These are phyloP conservation scores for Eimeria tenella DNA, from an alignment of 169 alveolate species.

Conservation along the genomic window DNA sequence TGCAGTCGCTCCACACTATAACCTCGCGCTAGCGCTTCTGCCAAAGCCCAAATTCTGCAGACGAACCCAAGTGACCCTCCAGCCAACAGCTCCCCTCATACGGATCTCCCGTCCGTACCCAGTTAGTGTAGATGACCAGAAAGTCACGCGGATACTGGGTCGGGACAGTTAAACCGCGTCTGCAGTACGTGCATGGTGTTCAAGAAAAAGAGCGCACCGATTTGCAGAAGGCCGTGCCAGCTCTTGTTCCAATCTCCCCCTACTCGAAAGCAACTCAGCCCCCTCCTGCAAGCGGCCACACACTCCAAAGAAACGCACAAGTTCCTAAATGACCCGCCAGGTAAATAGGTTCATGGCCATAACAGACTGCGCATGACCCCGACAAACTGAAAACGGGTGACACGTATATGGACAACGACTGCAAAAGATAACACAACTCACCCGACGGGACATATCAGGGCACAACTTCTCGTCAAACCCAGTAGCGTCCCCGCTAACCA, in stretches of 20 bases:
- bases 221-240: slow-evolving; percentile 63
- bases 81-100: too few species aligned
- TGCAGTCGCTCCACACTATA: slow-evolving; percentile 87
- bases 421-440: background rate
- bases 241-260: slow-evolving; percentile 62
- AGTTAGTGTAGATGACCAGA: too few species aligned
- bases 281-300: slow-evolving; percentile 1
- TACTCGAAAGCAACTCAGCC: background rate
- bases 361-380: background rate
- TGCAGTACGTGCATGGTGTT: too few species aligned
- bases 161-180: too few species aligned
- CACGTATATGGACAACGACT: background rate
- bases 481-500: slow-evolving; percentile 56
- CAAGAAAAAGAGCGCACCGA: slow-evolving; percentile 45
- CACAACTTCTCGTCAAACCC: slow-evolving; percentile 70
- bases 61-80: background rate
- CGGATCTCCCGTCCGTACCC: too few species aligned
- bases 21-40: slow-evolving; percentile 89
- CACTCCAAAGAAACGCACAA: background rate
- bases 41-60: slow-evolving; percentile 87
- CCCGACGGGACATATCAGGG: slow-evolving; percentile 20
- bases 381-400: background rate
- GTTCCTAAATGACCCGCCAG: background rate
- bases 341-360: background rate
- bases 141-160: too few species aligned